Evolutionary conservation across 352 stramenopile species (phyloP).

Genomic region (Pythium brachiatum): DNA sequence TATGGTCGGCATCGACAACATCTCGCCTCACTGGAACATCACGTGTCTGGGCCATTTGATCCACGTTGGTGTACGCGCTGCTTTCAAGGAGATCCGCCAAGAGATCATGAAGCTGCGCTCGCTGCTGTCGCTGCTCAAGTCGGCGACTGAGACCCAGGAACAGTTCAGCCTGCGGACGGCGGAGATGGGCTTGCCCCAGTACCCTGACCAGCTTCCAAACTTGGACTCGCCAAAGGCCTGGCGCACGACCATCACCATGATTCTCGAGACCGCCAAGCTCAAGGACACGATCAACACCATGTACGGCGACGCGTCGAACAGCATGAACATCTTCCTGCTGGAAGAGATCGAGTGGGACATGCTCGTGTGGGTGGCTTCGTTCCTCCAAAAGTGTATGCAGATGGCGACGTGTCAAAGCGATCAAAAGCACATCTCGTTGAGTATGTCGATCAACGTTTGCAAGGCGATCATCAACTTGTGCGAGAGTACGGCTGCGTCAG

Average conservation of each 20-base stretch:
- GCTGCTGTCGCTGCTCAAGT: slow-evolving; percentile 68
- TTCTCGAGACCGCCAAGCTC: slow-evolving; percentile 71
- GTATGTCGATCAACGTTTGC: slow-evolving; percentile 77
- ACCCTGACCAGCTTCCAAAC: slow-evolving; percentile 59
- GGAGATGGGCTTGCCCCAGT: slow-evolving; percentile 60
- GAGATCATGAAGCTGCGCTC: slow-evolving; percentile 77
- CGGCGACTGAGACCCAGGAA: slow-evolving; percentile 66
- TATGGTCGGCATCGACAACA: slow-evolving; percentile 71
- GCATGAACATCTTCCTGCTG: slow-evolving; percentile 74
- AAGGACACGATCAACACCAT: slow-evolving; percentile 73
- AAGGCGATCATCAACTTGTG: slow-evolving; percentile 77
- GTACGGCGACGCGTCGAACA: slow-evolving; percentile 59
- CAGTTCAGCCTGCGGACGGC: slow-evolving; percentile 68
- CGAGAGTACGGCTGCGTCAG: slow-evolving; percentile 60
- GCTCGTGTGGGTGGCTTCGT: slow-evolving; percentile 66
- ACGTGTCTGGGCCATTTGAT: slow-evolving; percentile 75
- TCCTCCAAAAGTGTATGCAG: slow-evolving; percentile 76
- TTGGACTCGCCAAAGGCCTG: slow-evolving; percentile 70
- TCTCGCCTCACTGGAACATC: slow-evolving; percentile 71
- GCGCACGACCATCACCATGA: slow-evolving; percentile 70
- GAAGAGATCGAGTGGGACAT: slow-evolving; percentile 81
- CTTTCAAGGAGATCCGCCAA: slow-evolving; percentile 69
- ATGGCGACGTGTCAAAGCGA: slow-evolving; percentile 79
- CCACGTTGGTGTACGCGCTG: slow-evolving; percentile 55
- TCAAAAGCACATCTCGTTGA: slow-evolving; percentile 76